Evolutionary conservation across 1,139 yeast genomes (phyloP).

Genomic region (Meyerozyma sp.): DNA sequence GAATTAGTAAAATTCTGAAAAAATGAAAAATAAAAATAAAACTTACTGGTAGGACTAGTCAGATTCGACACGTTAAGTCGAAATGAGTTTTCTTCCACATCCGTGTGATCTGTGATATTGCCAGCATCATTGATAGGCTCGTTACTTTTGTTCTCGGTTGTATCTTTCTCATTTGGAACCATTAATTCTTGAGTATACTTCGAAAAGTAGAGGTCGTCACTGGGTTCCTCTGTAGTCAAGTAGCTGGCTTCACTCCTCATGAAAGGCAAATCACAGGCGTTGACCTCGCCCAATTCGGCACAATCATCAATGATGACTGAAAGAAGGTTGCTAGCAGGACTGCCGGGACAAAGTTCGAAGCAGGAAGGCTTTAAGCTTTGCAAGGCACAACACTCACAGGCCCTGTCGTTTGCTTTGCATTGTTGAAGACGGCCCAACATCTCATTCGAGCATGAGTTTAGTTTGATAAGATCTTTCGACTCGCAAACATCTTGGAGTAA

Average conservation of each 20-base stretch:
- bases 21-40: neutral
- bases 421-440: constrained; percentile 39
- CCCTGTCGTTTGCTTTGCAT: constrained; percentile 48
- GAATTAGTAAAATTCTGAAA: neutral
- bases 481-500: constrained; percentile 31
- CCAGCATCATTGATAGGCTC: neutral
- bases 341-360: constrained; percentile 44
- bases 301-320: constrained; percentile 43
- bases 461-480: constrained; percentile 37
- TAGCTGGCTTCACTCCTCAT: constrained; percentile 28
- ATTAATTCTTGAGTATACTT: neutral
- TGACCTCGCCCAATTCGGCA: constrained; percentile 39
- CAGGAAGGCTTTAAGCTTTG: constrained; percentile 42
- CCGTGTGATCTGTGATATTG: neutral
- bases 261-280: constrained; percentile 48
- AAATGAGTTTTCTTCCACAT: neutral
- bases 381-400: constrained; percentile 53
- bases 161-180: neutral
- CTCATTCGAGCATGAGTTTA: constrained; percentile 42
- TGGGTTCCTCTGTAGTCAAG: neutral
- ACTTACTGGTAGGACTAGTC: neutral
- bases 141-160: neutral
- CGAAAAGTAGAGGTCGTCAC: neutral
- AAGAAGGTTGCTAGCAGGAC: constrained; percentile 43
- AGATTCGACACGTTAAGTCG: neutral